Evolutionary conservation across 176 grass and related monocot genomes (phyloP).

Genomic region (Musa troglodytarum): DNA sequence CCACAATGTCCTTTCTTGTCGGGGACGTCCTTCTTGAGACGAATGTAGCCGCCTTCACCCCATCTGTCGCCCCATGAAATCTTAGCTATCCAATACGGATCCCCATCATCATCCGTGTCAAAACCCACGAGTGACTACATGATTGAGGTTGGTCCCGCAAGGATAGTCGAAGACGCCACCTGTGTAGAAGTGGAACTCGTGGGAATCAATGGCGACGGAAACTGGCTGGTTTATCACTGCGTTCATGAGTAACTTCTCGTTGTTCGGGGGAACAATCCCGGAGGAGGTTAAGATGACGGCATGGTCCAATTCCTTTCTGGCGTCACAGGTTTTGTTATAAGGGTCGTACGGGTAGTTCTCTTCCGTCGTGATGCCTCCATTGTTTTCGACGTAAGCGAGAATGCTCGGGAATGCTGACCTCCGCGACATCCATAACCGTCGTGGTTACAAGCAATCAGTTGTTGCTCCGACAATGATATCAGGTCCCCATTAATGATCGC

Average conservation of each 20-base stretch:
- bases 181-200: slow-evolving; percentile 29
- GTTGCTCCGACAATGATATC: slow-evolving; percentile 37
- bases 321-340: background rate
- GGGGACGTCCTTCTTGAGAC: background rate
- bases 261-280: background rate
- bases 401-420: slow-evolving; percentile 19
- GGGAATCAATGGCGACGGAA: slow-evolving; percentile 28
- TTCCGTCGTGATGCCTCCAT: slow-evolving; percentile 26
- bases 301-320: background rate
- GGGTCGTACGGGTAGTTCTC: slow-evolving; percentile 38
- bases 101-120: background rate
- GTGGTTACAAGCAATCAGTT: slow-evolving; percentile 50
- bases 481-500: background rate
- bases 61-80: background rate
- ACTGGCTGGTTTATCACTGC: slow-evolving; percentile 36
- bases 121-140: slow-evolving; percentile 47
- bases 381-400: slow-evolving; percentile 34
- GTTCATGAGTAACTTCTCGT: slow-evolving; percentile 15
- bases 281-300: slow-evolving; percentile 16
- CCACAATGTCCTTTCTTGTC: background rate
- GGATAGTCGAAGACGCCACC: slow-evolving; percentile 39
- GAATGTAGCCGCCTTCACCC: background rate
- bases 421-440: slow-evolving; percentile 29
- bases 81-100: background rate
- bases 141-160: slow-evolving; percentile 27